Conservation (phyloP, 768 basidiomycete genomes). For the Lactarius sanguifluus region DNA sequence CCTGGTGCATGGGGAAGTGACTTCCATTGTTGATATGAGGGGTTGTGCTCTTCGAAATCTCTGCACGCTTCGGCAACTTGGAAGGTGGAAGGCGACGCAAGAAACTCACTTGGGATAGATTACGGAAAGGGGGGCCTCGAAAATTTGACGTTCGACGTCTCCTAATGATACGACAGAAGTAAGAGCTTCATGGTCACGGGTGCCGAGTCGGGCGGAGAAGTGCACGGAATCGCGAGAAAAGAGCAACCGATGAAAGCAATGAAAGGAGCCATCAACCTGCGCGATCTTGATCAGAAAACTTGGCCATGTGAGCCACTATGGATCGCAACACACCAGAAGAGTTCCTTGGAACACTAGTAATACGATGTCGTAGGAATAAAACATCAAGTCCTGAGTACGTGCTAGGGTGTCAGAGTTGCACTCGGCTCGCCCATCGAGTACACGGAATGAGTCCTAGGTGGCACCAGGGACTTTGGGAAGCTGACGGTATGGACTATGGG, state of each 20-base stretch:
- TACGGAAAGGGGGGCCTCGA: conserved; percentile 20
- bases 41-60: conserved; percentile 5
- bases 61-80: neutral
- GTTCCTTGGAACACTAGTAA: conserved; percentile 15
- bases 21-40: conserved; percentile 31
- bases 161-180: conserved; percentile 2
- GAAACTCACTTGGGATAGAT: conserved; percentile 20
- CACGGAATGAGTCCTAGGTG: neutral
- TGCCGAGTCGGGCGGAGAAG: conserved; percentile 10
- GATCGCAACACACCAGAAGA: conserved; percentile 14
- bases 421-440: too few relatives aligned
- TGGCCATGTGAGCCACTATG: neutral
- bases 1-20: conserved; percentile 35
- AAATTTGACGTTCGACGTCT: conserved; percentile 15
- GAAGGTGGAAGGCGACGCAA: neutral
- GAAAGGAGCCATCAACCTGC: neutral
- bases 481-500: neutral
- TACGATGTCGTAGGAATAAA: conserved; percentile 16
- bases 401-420: neutral
- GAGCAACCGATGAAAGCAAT: conserved; percentile 19
- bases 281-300: neutral
- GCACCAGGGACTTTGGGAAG: neutral
- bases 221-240: conserved; percentile 21
- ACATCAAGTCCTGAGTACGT: neutral
- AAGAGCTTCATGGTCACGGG: conserved; percentile 7